Base-by-base conservation (phyloP, 108 stramenopile species). In the Conticribra weissflogii region DNA sequence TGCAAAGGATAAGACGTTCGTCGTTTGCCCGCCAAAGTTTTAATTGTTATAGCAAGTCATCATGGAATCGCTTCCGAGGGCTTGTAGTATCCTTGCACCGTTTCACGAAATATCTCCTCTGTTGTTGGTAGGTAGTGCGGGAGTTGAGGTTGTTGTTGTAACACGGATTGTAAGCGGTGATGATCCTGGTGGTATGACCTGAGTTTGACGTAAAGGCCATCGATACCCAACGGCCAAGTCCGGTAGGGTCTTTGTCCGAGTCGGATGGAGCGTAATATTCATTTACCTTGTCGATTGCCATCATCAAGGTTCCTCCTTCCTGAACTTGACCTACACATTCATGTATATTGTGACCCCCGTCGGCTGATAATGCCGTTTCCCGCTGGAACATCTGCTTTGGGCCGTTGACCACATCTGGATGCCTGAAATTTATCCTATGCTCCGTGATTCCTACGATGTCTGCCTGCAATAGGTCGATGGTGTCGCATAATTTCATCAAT, bases 301-400 rank as follows among this genome's bases (percentile, higher is more conserved):
- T 22, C 66, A 66, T 22, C 23, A 36, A 53, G 9, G 53, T 54
- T 4, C 66, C 66, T 21, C 66, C 66, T 17, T 66, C 66, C n/a
- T 66, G 66, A 21, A 44, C 3, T 45, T 44, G 54, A 16, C 53
- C 66, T 18, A 54, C 34, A 1, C 23, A 29, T 33, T 66, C 66
- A 23, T 66, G 66, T 0, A 41, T 34, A 55, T 54, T 66, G 34
- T 66, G 66, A 9, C 29, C 33, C 2, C 54, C 36, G 12, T 55
- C 54, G 21, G 53, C 47, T 31, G 22, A 23, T 19, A 66, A 0
- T 15, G 54, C 66, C 12, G 36, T 27, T 27, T 66, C 53, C 15
- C 66, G 54, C 2, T 34, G 17, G 41, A 66, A 66, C 66, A 66
- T 54, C n/a, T 66, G 66, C 19, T 22, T 2, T n/a, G n/a, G n/a